Evolutionary conservation across 108 stramenopile species (phyloP).

Genomic region (Conticribra weissflogii): DNA sequence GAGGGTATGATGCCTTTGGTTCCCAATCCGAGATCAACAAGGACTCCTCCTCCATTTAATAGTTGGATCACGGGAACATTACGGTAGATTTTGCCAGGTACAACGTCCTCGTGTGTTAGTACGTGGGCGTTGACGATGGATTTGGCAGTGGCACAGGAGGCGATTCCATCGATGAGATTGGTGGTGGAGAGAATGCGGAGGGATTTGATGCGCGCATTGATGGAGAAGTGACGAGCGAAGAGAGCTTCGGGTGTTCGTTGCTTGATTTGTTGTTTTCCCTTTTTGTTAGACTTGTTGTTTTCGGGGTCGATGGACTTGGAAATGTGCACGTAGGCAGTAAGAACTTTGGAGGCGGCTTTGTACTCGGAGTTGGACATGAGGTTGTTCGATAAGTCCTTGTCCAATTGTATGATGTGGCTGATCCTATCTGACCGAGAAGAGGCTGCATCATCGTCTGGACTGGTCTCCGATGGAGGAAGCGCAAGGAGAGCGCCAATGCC

Average conservation of each 20-base stretch:
- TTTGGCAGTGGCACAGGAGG: constrained; percentile 76
- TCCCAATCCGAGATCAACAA: constrained; percentile 74
- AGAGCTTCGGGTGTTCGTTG: constrained; percentile 53
- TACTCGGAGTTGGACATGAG: constrained; percentile 54
- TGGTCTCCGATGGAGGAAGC: constrained; percentile 39
- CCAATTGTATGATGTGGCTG: constrained; percentile 11
- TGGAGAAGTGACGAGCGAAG: constrained; percentile 79
- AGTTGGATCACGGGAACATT: constrained; percentile 71
- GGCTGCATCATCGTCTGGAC: constrained; percentile 18
- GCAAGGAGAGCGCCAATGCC: constrained; percentile 86
- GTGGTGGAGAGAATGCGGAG: constrained; percentile 74
- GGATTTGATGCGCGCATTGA: constrained; percentile 57
- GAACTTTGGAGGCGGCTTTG: constrained; percentile 51
- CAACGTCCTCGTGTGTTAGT: constrained; percentile 75
- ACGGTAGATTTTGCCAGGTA: constrained; percentile 69
- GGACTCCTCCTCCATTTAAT: constrained; percentile 62
- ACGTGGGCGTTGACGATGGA: constrained; percentile 78
- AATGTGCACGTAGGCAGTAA: constrained; percentile 84
- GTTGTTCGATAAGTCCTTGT: constrained; percentile 48
- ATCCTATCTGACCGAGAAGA: constrained; percentile 3
- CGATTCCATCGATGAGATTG: constrained; percentile 77
- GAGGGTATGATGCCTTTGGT: constrained; percentile 74
- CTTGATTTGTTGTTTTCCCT: constrained; percentile 26
- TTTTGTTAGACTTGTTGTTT: constrained; percentile 28
- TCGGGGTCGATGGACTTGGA: constrained; percentile 74